phyloP scores from a whole-genome alignment of 2,329 filamentous ascomycete genomes.

The Onygenales sp. region DNA sequence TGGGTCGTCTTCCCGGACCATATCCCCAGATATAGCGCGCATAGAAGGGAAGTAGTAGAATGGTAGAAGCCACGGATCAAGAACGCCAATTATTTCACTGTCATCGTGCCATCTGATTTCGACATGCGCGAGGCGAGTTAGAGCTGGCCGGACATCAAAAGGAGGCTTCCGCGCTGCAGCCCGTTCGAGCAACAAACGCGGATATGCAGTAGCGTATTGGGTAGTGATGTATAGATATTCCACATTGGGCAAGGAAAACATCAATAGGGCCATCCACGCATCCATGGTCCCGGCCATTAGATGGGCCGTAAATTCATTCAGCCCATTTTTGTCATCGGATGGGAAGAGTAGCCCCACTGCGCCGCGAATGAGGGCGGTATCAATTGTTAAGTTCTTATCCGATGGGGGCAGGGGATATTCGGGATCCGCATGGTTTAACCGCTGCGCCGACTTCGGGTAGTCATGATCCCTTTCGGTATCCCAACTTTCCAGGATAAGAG shows the following conservation, averaged over 20 bases:
- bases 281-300: background rate
- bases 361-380: background rate
- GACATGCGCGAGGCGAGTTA: background rate
- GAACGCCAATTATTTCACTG: background rate
- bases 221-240: background rate
- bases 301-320: background rate
- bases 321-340: background rate
- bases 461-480: background rate
- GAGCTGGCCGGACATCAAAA: background rate
- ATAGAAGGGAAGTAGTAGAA: conserved; percentile 5
- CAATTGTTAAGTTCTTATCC: background rate
- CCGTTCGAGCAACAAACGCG: background rate
- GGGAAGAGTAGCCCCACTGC: background rate
- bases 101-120: background rate
- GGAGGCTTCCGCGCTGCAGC: background rate
- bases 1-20: background rate
- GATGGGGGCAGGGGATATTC: background rate
- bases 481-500: background rate
- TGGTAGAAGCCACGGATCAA: background rate
- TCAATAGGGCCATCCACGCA: conserved; percentile 1
- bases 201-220: background rate
- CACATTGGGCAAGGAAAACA: background rate
- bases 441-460: background rate
- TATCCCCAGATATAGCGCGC: background rate
- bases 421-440: background rate